Percentiles rank a stretch among this genome's conserved stretches.
phyloP scores from a whole-genome alignment of 192 early-diverging fungal species.

The Coemansia sp. region DNA sequence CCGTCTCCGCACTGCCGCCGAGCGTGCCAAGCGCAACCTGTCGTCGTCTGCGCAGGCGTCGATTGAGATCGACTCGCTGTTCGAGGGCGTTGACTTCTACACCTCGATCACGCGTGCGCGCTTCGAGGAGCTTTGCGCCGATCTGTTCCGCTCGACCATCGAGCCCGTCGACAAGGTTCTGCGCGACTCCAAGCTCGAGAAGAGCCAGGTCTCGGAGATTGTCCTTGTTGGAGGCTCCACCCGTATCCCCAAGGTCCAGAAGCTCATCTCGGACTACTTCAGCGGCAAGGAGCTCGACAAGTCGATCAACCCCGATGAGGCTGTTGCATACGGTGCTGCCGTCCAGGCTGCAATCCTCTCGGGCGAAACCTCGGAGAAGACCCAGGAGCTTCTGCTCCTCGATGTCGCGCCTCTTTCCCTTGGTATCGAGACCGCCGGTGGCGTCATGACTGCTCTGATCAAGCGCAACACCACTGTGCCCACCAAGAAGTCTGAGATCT shows the following conservation, averaged over 20 bases:
- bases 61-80: conserved; percentile 96
- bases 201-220: conserved; percentile 87
- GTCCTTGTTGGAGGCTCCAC: conserved; percentile 98
- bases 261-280: conserved; percentile 97
- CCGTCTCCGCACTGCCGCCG: conserved; percentile 95
- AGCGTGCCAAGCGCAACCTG: conserved; percentile 96
- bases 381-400: conserved; percentile 89
- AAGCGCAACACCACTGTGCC: conserved; percentile 98
- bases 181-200: conserved; percentile 94
- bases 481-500: conserved; percentile 97
- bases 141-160: conserved; percentile 93
- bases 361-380: conserved; percentile 95
- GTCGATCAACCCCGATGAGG: conserved; percentile 99
- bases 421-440: conserved; percentile 98
- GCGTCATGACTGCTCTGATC: conserved; percentile 98
- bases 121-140: conserved; percentile 98
- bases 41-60: conserved; percentile 92
- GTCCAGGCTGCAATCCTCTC: conserved; percentile 97
- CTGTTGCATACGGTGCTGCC: conserved; percentile 97
- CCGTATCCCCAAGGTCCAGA: conserved; percentile 99
- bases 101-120: conserved; percentile 97
- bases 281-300: conserved; percentile 99
- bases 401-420: conserved; percentile 96
- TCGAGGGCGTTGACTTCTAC: conserved; percentile 97
- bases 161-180: conserved; percentile 97